Evolutionary conservation across 2,329 filamentous ascomycete genomes (phyloP).

Genomic region (Ceratocystis eucalypticola): DNA sequence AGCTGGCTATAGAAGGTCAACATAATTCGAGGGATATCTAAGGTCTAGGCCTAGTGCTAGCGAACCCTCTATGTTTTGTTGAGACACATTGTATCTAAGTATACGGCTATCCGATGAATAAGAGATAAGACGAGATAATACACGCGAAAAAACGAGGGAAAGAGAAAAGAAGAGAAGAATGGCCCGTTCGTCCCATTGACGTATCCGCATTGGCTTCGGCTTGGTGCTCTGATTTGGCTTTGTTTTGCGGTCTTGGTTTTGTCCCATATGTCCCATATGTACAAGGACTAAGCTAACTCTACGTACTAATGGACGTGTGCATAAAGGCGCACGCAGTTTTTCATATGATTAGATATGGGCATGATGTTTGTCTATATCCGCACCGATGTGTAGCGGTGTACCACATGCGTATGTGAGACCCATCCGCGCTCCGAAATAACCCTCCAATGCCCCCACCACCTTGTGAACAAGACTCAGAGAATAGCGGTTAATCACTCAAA

Average conservation of each 20-base stretch:
- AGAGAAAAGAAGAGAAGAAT: background rate
- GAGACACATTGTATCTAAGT: too few relatives aligned
- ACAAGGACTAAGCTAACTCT: too few relatives aligned
- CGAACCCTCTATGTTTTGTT: background rate
- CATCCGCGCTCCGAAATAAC: background rate
- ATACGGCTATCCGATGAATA: too few relatives aligned
- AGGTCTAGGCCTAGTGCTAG: background rate
- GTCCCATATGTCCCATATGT: too few relatives aligned
- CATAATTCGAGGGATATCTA: background rate
- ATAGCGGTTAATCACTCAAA: background rate
- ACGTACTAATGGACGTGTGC: too few relatives aligned
- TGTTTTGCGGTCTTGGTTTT: background rate
- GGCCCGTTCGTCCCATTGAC: background rate
- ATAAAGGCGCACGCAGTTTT: too few relatives aligned
- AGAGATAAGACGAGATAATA: background rate
- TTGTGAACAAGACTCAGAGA: background rate
- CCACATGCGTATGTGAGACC: background rate
- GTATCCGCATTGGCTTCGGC: background rate
- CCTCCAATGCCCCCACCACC: background rate
- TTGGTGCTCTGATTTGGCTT: background rate
- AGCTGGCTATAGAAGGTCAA: background rate
- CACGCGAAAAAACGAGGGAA: background rate
- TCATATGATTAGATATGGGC: background rate
- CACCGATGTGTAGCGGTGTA: background rate
- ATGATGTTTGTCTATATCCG: background rate